Evolutionary conservation across 257 asterid genomes (phyloP), one percentile per base, ranked within the genome.

Genomic region (Capsicum baccatum): DNA sequence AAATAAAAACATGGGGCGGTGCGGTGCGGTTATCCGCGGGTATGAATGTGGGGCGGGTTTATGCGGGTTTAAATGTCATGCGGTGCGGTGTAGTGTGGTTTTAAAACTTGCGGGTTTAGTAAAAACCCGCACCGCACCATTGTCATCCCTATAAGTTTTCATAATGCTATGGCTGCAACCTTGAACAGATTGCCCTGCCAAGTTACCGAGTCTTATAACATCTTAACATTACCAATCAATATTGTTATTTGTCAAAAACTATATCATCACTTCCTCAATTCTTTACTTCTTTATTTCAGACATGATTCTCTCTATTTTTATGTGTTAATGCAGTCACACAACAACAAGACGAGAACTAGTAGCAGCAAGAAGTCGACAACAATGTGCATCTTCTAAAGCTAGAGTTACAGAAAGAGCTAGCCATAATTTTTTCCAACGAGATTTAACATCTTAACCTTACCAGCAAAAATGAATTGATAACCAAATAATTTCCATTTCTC

Each of bases 81-180:
- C 26, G 26, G 26, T 26, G 26, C 26, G 26, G n/a, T n/a, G n/a
- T n/a, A n/a, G 26, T 26, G 26, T 1, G 26, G 26, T 26, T 26
- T 26, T 26, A 26, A 26, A 26, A 26, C 26, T 26, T 26, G 26
- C 26, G 26, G 26, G 26, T 26, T 26, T 26, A 26, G 26, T 26
- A 26, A 26, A 26, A 26, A 26, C 26, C 52, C 19, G 54, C 39
- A 37, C 1, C 37, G 3, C 70, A 26, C 26, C 26, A 26, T 26
- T 26, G 26, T 1, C 26, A 26, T 26, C 26, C 26, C 26, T 26
- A 26, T 26, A 26, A 26, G 26, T 26, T 26, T 26, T 1, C 26
- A 26, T 26, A 26, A 26, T 26, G 26, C 70, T 33, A n/a, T 80
- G 47, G 83, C 59, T 80, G 83, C 83, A 80, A 60, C 80, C 62